Evolutionary conservation across 345 rosid species (phyloP), one percentile per base, ranked within the genome.

Genomic region (Aurinia saxatilis): DNA sequence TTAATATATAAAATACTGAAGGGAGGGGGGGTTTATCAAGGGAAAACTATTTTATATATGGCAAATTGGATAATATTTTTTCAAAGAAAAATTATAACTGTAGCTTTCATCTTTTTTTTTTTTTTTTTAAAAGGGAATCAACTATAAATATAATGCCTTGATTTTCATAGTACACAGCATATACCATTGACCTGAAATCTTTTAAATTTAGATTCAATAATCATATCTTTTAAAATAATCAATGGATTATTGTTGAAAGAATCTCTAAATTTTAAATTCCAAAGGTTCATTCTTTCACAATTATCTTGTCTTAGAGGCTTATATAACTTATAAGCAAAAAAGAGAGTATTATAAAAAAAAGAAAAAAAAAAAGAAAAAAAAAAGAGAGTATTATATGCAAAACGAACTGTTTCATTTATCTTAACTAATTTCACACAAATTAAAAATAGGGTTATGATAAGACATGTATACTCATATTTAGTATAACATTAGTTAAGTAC

Each of bases 201-300:
- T 14, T 6, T 10, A 23, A 15, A 5, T 0, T 3, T 25, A 44
- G 15, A 30, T 50, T 59, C 17, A 50, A 41, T 31, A n/a, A 59
- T 15, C 33, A 39, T 13, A 15, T 15, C 12, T 8, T 10, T 60
- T 25, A 27, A 25, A 53, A 45, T 0, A 35, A n/a, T 44, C 21
- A 33, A 42, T 52, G 73, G 48, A 37, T 60, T 50, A 50, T 68
- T 68, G 56, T 45, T 45, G 38, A 54, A 68, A 60, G 56, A 60
- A 68, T 60, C 73, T 51, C 6, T 52, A 1, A 1, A 33, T 59
- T 51, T 42, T 12, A 34, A 44, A 44, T 52, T 21, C 17, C 11
- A 16, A 44, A 21, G 17, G 60, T 23, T 40, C 47, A 50, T 36
- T 50, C 60, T n/a, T n/a, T 31, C 19, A 5, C 21, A 21, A 36